Conservation (phyloP, 768 basidiomycete genomes). For the Chalciporus chontae region DNA sequence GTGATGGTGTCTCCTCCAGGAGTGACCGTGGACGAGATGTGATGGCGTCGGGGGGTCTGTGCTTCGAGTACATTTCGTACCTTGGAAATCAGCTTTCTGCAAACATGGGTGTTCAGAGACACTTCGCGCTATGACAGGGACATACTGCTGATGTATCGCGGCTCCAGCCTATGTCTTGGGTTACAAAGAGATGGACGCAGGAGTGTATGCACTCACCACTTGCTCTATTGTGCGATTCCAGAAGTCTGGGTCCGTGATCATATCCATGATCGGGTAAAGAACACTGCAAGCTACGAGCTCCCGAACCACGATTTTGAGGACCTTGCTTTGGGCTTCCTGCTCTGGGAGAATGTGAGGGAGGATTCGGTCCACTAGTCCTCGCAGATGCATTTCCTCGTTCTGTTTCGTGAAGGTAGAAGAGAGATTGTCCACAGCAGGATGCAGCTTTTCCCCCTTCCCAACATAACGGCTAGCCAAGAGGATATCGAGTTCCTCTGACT, state of each 20-base stretch:
- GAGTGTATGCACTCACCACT: conserved; percentile 56
- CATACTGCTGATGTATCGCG: conserved; percentile 65
- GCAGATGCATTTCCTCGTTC: conserved; percentile 83
- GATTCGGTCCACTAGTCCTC: conserved; percentile 63
- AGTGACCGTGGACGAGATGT: conserved; percentile 38
- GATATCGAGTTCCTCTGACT: conserved; percentile 87
- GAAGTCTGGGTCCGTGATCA: conserved; percentile 93
- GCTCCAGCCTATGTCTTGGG: conserved; percentile 49
- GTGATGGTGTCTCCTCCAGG: conserved; percentile 69
- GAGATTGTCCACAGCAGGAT: conserved; percentile 84
- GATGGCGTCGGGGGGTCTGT: conserved; percentile 59
- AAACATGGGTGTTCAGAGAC: conserved; percentile 5
- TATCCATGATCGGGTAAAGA: conserved; percentile 84
- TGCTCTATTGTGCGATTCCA: conserved; percentile 94
- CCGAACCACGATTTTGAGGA: conserved; percentile 66
- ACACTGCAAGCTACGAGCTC: conserved; percentile 84
- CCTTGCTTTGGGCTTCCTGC: conserved; percentile 66
- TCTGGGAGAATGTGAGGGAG: conserved; percentile 74
- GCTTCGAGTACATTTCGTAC: conserved; percentile 82
- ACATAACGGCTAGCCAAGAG: conserved; percentile 82
- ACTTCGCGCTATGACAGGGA: conserved; percentile 5
- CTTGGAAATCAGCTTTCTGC: conserved; percentile 80
- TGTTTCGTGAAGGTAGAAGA: conserved; percentile 88
- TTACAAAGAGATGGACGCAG: conserved; percentile 9
- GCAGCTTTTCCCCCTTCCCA: conserved; percentile 59